phyloP scores from a whole-genome alignment of 2,329 filamentous ascomycete species.

The Sporothrix globosa region DNA sequence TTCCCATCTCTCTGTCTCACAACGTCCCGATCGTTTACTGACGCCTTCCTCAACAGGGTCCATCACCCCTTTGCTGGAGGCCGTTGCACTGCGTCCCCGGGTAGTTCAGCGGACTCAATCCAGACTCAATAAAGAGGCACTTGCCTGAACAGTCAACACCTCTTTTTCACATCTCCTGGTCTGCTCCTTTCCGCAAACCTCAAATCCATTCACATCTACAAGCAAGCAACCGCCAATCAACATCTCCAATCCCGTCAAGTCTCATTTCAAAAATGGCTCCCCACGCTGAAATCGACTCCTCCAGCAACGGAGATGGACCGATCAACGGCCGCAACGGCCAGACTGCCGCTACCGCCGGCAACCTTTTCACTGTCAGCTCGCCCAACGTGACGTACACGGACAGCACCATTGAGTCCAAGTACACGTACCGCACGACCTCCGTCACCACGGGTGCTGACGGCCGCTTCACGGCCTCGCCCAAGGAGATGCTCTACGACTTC shows the following conservation, averaged over 20 bases:
- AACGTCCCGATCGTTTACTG: not conserved
- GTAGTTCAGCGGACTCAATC: slow-evolving; percentile 74
- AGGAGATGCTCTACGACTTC: slow-evolving; percentile 93
- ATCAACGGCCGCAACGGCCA: slow-evolving; percentile 33
- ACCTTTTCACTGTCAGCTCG: slow-evolving; percentile 84
- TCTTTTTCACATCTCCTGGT: slow-evolving; percentile 19
- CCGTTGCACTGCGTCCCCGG: slow-evolving; percentile 88
- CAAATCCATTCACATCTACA: not conserved
- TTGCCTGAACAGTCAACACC: slow-evolving; percentile 7
- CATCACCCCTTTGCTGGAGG: slow-evolving; percentile 96
- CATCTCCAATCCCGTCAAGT: slow-evolving; percentile 34
- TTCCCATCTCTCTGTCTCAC: not conserved
- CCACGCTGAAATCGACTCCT: slow-evolving; percentile 70
- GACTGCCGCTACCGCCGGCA: slow-evolving; percentile 55
- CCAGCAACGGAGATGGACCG: slow-evolving; percentile 60
- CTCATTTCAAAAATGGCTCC: slow-evolving; percentile 67
- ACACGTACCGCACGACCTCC: slow-evolving; percentile 92
- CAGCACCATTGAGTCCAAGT: slow-evolving; percentile 85
- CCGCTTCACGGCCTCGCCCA: slow-evolving; percentile 80
- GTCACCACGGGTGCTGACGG: slow-evolving; percentile 71
- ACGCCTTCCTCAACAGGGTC: slow-evolving; percentile 57
- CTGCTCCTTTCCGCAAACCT: not conserved
- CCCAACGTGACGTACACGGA: slow-evolving; percentile 92
- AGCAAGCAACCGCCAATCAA: not conserved
- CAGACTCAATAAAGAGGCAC: slow-evolving; percentile 57